Evolutionary conservation across 2,329 filamentous ascomycete species (phyloP), one percentile per base, ranked within the genome.

Genomic region (Talaromyces rugulosus): DNA sequence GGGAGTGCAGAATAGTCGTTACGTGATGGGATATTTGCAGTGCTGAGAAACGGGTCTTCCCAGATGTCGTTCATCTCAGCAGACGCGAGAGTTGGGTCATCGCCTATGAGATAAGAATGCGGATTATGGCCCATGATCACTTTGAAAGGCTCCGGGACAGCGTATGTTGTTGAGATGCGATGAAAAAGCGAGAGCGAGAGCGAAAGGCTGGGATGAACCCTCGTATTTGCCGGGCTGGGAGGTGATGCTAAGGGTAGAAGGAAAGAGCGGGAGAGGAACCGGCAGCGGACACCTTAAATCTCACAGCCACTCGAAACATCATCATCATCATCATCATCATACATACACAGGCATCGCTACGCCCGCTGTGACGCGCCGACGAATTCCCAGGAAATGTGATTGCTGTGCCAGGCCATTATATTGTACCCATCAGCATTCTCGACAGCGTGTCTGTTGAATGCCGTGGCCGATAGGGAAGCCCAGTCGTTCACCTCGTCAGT

Each of bases 391-490:
- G 72, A 77, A 30, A 78, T 30, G 44, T n/a, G 11, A 18, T 44
- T 53, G 52, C 54, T 47, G n/a, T 6, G 47, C 34, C 57, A 42
- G 67, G 66, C 50, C 67, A 61, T 27, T 60, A 63, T 63, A 75
- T 71, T 75, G 59, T 75, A 80, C 5, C 78, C 77, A 66, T 78
- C 72, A 55, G 68, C 74, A 23, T 72, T 73, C 53, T 78, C 75
- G 14, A 79, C 71, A 0, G 72, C 74, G 27, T 73, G 70, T 62
- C 70, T 76, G 2, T 69, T 71, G 16, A 78, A 61, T 3, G 74
- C 68, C 54, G 64, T 70, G 2, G 69, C 68, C 14, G 73, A 69
- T 56, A 79, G 66, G 28, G 71, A 66, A 63, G 77, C 74, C 77
- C 77, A 79, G 30, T 64, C 27, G 34, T 40, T 54, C 14, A 33